Conservation (phyloP, 257 asterid genomes). For the Forsythia suspensa region DNA sequence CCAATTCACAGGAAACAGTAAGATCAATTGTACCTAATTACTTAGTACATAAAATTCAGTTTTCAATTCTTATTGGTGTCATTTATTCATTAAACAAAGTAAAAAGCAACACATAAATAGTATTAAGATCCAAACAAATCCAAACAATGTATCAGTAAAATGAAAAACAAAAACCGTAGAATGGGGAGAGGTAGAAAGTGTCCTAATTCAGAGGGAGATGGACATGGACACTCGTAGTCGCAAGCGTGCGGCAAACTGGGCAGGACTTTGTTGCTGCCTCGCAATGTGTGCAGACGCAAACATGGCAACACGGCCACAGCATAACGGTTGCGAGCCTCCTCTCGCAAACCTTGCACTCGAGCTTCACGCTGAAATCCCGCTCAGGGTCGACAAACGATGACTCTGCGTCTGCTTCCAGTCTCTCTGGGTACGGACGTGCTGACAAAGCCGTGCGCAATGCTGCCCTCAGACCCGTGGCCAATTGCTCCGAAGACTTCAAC, state of each 20-base stretch:
- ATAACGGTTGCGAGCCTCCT: conserved; percentile 37
- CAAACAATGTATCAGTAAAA: background rate
- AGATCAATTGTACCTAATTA: background rate
- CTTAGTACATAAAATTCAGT: background rate
- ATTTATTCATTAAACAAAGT: too few relatives aligned
- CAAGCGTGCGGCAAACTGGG: conserved; percentile 39
- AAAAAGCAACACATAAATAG: background rate
- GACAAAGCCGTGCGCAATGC: conserved; percentile 1
- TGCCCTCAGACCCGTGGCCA: background rate
- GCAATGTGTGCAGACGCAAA: conserved; percentile 45
- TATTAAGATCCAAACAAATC: background rate
- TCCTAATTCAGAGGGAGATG: conserved; percentile 29
- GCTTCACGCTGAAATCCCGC: conserved; percentile 21
- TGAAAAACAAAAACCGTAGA: background rate
- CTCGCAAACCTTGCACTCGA: conserved; percentile 39
- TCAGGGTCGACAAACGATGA: conserved; percentile 34
- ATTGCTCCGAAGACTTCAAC: conserved; percentile 27
- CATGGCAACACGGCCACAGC: conserved; percentile 60
- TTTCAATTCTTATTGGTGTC: background rate
- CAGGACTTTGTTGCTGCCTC: conserved; percentile 22
- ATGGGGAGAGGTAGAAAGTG: background rate
- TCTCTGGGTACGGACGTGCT: background rate
- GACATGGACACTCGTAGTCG: conserved; percentile 20
- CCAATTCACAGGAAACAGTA: background rate
- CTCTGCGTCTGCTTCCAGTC: conserved; percentile 32